A percentile compares a stretch with the other conserved stretches of the same genome.
These are phyloP conservation scores for Antitrichia curtipendula DNA, from an alignment of 225 moss, liverwort and hornwort species.

Conservation along the genomic window DNA sequence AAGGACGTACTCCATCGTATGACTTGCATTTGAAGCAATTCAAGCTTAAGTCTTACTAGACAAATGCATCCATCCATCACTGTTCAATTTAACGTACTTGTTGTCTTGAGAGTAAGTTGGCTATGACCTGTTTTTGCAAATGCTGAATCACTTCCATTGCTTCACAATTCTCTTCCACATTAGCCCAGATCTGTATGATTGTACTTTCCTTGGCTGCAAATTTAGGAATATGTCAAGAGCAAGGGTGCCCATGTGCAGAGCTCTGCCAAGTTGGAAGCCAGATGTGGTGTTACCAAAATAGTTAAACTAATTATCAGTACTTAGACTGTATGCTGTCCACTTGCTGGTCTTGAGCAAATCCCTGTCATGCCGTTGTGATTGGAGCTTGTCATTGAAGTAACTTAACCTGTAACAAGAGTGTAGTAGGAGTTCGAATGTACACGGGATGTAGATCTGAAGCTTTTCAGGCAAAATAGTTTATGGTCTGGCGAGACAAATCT, in stretches of 20 bases:
- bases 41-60: not conserved
- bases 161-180: not conserved
- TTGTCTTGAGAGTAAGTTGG: too few relatives aligned
- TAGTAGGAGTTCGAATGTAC: not conserved
- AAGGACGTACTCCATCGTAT: not conserved
- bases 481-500: accelerated
- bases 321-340: not conserved
- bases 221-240: not conserved
- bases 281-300: not conserved
- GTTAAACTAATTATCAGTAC: not conserved
- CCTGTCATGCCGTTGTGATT: not conserved
- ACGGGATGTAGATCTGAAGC: not conserved
- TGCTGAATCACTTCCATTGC: not conserved
- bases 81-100: not conserved
- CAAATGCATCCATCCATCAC: not conserved
- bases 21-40: not conserved
- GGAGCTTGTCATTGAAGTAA: not conserved
- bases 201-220: not conserved
- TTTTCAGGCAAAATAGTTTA: not conserved
- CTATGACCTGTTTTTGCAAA: not conserved
- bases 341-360: not conserved
- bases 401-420: not conserved
- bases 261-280: not conserved
- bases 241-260: not conserved
- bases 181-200: not conserved